Base-by-base conservation (phyloP, 2,329 filamentous ascomycete genomes). In the Arthrocladium fulminans region DNA sequence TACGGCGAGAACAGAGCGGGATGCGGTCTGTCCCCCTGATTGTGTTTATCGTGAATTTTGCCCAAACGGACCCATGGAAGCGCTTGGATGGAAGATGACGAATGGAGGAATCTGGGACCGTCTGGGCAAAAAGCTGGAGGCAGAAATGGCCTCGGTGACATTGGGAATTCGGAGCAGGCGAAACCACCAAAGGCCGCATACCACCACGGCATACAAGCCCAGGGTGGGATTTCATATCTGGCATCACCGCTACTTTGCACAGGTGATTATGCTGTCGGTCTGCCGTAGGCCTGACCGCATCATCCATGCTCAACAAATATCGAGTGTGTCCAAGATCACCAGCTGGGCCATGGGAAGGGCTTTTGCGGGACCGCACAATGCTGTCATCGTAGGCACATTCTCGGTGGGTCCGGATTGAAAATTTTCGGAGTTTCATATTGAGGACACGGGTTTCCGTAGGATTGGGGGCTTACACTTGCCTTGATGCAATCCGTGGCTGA, bases 81-180 rank as follows among this genome's bases (percentile, higher is more conserved):
- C 20, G 20, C 22, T 42, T 13, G 39, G 20, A 25, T 10, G 20
- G 22, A 23, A 40, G 27, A 24, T 42, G 22, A 25, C 13, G 8
- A 24, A 23, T 15, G 22, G 24, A 25, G 24, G 22, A 10, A 22
- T 22, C 17, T 13, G 22, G 39, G 24, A 42, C 39, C 19, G 39
- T 42, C 20, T 3, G 39, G 19, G 39, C 22, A 42, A 42, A n/a
- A n/a, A 42, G 19, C 22, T 42, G 39, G 39, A 25, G 39, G 39
- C 39, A 42, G 39, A 42, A 35, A 15, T 35, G 32, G 17, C 32
- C 32, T 35, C 32, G 32, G 39, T 42, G 39, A 42, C 39, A 42
- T 42, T 23, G 39, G 39, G 9, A 40, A 27, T 23, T 22, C 7
- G 19, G 24, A 17, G 20, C 20, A 27, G 20, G 39, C 24, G 39